Conservation (phyloP, 495 filamentous ascomycete species). For the Aspergillus conjunctus region DNA sequence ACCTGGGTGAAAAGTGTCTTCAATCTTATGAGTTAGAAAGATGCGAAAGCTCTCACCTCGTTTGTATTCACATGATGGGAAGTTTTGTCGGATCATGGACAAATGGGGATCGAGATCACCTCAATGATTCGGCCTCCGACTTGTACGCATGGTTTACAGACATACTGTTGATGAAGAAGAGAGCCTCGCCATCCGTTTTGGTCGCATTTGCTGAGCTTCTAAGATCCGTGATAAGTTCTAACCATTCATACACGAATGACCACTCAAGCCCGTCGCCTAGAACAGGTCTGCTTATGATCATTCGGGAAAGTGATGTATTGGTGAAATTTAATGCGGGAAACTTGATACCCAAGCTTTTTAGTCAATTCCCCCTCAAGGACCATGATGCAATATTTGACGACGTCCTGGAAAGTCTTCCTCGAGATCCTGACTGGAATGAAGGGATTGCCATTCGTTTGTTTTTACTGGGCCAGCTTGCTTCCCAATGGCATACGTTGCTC, state of each 20-base stretch:
- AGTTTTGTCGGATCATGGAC: slow-evolving; percentile 67
- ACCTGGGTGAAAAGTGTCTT: slow-evolving; percentile 62
- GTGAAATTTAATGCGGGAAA: slow-evolving; percentile 76
- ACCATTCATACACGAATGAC: slow-evolving; percentile 61
- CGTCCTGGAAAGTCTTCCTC: slow-evolving; percentile 70
- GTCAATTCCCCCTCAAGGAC: slow-evolving; percentile 70
- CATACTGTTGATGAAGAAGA: slow-evolving; percentile 59
- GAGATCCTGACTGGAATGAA: slow-evolving; percentile 68
- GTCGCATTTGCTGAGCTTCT: slow-evolving; percentile 67
- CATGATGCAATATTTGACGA: slow-evolving; percentile 84
- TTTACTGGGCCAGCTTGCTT: slow-evolving; percentile 72
- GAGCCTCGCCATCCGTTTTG: slow-evolving; percentile 68
- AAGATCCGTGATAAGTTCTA: slow-evolving; percentile 63
- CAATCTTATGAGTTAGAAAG: slow-evolving; percentile 64
- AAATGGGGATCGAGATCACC: slow-evolving; percentile 49
- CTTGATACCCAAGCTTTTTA: slow-evolving; percentile 73
- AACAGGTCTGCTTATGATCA: slow-evolving; percentile 71
- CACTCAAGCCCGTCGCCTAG: slow-evolving; percentile 65
- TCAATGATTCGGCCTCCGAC: slow-evolving; percentile 64
- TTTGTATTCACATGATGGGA: slow-evolving; percentile 71
- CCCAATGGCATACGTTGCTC: slow-evolving; percentile 76
- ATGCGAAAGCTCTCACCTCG: slow-evolving; percentile 72
- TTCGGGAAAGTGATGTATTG: slow-evolving; percentile 64
- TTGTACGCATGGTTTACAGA: slow-evolving; percentile 82
- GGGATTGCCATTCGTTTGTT: slow-evolving; percentile 84